Evolutionary conservation across 1,284 basidiomycete genomes (phyloP), one percentile per base, ranked within the genome.

Genomic region (Ustilago hordei): DNA sequence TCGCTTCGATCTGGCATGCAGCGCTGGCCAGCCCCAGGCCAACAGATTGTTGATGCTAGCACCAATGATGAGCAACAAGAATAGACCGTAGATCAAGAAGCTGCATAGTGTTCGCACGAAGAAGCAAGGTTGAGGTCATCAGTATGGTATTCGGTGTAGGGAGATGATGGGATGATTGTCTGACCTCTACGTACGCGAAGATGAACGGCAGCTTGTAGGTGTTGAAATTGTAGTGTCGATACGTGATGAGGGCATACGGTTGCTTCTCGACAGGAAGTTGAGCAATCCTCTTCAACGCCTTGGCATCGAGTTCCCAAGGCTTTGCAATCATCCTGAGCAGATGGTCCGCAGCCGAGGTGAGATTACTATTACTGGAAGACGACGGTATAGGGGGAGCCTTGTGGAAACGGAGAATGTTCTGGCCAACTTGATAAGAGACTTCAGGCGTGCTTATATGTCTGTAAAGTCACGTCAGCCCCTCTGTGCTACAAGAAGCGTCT

Each of bases 141-240:
- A 28, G 23, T 28, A 35, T 34, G 43, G 48, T n/a, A 60, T 53
- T 9, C n/a, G 19, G 28, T 28, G 12, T 50, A 31, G 12, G 48
- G 48, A 8, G 31, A 8, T 4, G 4, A 31, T 23, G 31, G n/a
- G 45, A 15, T 41, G 13, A 17, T 15, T 13, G 39, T 15, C 43
- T 8, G 11, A 4, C 5, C 36, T 7, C 3, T 15, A 69, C 74
- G 60, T n/a, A 76, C 69, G 55, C 32, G 23, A 50, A 48, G 17
- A 50, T 43, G 45, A 59, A 63, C 12, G 69, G 66, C 8, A 77
- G 66, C 35, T 73, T 72, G 60, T 54, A 77, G 1, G 65, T 64
- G 45, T 69, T 73, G 57, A 62, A 55, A 35, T 66, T 57, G 43
- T 56, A 63, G 64, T 66, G 69, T 23, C 38, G 69, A 36, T 63